These are phyloP conservation scores for Styphnolobium japonicum DNA, from an alignment of 306 rosid genomes.

Conservation along the genomic window DNA sequence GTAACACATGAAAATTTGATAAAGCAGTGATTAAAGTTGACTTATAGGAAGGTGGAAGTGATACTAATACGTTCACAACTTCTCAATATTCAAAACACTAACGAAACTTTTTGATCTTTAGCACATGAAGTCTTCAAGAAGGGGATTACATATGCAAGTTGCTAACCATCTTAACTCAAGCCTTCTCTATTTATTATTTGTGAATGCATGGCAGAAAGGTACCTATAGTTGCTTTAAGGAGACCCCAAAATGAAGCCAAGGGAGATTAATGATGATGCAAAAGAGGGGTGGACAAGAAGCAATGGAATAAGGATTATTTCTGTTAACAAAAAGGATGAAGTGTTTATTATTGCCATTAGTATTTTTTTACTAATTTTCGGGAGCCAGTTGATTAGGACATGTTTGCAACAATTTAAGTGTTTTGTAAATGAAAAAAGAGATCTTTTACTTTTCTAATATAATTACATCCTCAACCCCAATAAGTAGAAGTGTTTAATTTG, in stretches of 20 bases:
- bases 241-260: neutral
- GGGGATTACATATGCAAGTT: neutral
- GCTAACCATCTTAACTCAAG: neutral
- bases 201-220: neutral
- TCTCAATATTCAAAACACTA: neutral
- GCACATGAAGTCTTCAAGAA: neutral
- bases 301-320: neutral
- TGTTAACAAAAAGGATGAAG: neutral
- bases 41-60: neutral
- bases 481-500: neutral
- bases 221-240: neutral
- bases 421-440: no score
- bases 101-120: neutral
- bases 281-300: neutral
- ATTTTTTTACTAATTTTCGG: neutral
- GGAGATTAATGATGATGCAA: neutral
- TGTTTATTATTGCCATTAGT: neutral
- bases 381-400: neutral
- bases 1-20: neutral
- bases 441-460: no score
- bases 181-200: neutral
- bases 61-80: neutral
- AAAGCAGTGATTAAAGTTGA: neutral
- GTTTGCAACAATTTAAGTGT: neutral
- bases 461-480: no score